These are phyloP conservation scores for Fusarium siculi DNA, from an alignment of 2,329 filamentous ascomycete genomes.

Conservation along the genomic window DNA sequence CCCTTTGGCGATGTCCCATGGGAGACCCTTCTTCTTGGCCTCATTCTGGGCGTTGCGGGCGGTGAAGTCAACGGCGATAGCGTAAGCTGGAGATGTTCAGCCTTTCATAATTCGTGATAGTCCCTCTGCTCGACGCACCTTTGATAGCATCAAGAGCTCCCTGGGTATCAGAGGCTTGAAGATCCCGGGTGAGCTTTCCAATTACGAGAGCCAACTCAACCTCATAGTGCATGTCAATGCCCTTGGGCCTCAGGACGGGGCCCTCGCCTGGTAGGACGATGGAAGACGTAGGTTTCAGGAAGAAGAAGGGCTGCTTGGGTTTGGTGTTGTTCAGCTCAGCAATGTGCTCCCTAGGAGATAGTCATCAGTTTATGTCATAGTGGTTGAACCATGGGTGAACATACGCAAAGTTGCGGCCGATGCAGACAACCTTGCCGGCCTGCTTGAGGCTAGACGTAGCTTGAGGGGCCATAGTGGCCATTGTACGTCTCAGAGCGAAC, in stretches of 20 bases:
- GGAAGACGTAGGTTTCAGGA: slow-evolving; percentile 91
- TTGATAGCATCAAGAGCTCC: slow-evolving; percentile 85
- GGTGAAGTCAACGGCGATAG: slow-evolving; percentile 96
- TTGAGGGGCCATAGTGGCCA: slow-evolving; percentile 54
- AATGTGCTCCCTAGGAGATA: slow-evolving; percentile 79
- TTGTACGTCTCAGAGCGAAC: slow-evolving; percentile 51
- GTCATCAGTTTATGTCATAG: slow-evolving; percentile 18
- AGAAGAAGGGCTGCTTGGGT: slow-evolving; percentile 98
- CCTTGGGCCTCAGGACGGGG: slow-evolving; percentile 82
- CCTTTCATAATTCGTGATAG: neutral
- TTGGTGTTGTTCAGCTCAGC: slow-evolving; percentile 87
- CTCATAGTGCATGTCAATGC: slow-evolving; percentile 91
- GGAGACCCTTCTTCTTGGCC: slow-evolving; percentile 93
- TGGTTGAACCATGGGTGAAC: slow-evolving; percentile 43
- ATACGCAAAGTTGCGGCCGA: slow-evolving; percentile 95
- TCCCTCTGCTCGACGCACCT: slow-evolving; percentile 59
- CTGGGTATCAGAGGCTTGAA: slow-evolving; percentile 77
- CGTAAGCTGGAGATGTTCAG: slow-evolving; percentile 70
- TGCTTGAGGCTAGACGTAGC: slow-evolving; percentile 59
- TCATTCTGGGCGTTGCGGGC: slow-evolving; percentile 95
- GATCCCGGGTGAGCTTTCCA: slow-evolving; percentile 80
- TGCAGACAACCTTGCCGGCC: slow-evolving; percentile 85
- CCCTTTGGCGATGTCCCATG: slow-evolving; percentile 96
- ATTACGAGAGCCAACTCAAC: slow-evolving; percentile 93
- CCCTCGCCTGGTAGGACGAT: slow-evolving; percentile 83